Conservation (phyloP, 1,284 basidiomycete species). For the Phlebopus sp. region DNA sequence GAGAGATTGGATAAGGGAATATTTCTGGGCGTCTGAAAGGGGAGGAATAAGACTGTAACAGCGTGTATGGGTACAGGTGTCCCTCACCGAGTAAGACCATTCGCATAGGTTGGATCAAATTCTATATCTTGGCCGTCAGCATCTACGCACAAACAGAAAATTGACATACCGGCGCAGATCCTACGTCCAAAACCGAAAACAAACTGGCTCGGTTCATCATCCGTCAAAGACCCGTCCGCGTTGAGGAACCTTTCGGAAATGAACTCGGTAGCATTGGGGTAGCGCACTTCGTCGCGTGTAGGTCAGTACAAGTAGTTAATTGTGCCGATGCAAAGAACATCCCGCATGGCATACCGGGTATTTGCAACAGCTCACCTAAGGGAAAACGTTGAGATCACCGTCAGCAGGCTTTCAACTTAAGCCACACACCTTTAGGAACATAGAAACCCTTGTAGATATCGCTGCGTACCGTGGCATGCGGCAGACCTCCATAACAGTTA, state of each 20-base stretch:
- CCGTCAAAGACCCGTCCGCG: slow-evolving; percentile 2
- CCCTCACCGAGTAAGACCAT: slow-evolving; percentile 14
- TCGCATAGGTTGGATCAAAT: no score
- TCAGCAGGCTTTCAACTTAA: neutral
- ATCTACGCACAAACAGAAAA: neutral
- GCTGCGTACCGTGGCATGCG: neutral
- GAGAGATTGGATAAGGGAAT: no score
- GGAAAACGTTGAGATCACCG: neutral
- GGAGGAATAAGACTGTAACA: no score
- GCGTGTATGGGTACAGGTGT: no score
- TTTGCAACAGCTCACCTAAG: slow-evolving; percentile 3
- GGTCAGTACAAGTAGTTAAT: neutral
- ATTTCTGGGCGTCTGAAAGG: no score
- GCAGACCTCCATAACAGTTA: neutral
- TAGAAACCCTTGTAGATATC: slow-evolving; percentile 9
- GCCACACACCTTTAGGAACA: slow-evolving; percentile 10
- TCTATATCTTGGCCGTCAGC: slow-evolving; percentile 17
- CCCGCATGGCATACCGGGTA: slow-evolving; percentile 3
- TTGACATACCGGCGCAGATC: slow-evolving; percentile 3
- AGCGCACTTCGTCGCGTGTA: slow-evolving; percentile 5
- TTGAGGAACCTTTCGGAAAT: slow-evolving; percentile 9
- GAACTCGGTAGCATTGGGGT: slow-evolving; percentile 3
- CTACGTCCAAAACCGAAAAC: slow-evolving; percentile 12
- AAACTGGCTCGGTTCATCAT: slow-evolving; percentile 2
- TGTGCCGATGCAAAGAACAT: no score